Conservation (phyloP, 192 early-diverging fungal species). For the Backusella macrospora region DNA sequence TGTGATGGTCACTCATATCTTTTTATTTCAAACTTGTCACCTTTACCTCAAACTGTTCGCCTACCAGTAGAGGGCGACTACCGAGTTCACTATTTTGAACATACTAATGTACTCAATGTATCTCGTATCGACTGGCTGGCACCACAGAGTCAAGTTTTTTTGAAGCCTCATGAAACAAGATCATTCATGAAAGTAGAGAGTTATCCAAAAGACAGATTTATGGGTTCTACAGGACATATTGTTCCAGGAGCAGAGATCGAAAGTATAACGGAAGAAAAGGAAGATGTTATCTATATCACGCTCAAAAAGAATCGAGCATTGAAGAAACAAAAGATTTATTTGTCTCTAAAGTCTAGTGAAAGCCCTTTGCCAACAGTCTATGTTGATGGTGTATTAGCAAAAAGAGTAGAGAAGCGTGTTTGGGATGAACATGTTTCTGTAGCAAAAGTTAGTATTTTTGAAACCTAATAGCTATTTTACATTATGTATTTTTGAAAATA, state of each 20-base stretch:
- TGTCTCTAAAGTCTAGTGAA: neutral
- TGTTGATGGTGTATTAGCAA: neutral
- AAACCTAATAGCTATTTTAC: neutral
- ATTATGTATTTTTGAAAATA: neutral
- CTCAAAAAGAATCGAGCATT: neutral
- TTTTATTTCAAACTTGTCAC: constrained; percentile 28
- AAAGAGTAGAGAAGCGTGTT: neutral
- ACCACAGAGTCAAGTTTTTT: neutral
- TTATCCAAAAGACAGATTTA: constrained; percentile 16
- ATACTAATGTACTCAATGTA: constrained; percentile 23
- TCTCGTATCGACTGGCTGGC: constrained; percentile 17
- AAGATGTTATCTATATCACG: neutral
- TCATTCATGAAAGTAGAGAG: constrained; percentile 16
- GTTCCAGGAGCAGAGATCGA: constrained; percentile 36
- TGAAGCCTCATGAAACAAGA: constrained; percentile 28
- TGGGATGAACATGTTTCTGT: constrained; percentile 13
- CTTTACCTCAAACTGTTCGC: constrained; percentile 11
- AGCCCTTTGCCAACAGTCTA: neutral
- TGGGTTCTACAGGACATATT: constrained; percentile 35
- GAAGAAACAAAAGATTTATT: neutral
- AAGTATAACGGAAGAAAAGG: constrained; percentile 4
- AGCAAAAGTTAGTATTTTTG: constrained; percentile 15
- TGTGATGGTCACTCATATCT: constrained; percentile 17
- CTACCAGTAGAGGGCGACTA: neutral
- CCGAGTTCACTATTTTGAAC: constrained; percentile 27